Percentiles rank a stretch among this genome's conserved stretches.
Evolutionary conservation across 495 filamentous ascomycete genomes (phyloP).

Genomic region (Neurospora hispaniola): DNA sequence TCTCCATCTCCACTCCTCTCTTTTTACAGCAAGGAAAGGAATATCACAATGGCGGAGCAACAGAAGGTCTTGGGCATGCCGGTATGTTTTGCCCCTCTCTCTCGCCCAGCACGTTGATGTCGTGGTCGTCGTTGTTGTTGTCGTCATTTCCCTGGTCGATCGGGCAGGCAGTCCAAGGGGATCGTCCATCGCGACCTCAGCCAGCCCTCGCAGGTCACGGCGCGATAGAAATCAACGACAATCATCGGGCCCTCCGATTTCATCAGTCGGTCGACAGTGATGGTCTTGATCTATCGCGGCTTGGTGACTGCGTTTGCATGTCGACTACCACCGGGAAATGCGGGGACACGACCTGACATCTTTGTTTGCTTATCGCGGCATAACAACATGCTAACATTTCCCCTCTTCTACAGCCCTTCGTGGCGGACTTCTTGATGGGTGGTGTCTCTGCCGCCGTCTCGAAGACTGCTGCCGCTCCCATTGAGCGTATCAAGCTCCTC

Average conservation of each 20-base stretch:
- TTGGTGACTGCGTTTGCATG: not conserved
- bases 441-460: conserved; percentile 99
- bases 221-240: not conserved
- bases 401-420: conserved; percentile 41
- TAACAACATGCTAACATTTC: conserved; percentile 13
- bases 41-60: conserved; percentile 47
- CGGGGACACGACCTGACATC: conserved; percentile 47
- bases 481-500: conserved; percentile 99
- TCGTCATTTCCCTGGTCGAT: conserved; percentile 6
- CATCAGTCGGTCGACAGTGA: not conserved
- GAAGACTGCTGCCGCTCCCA: conserved; percentile 98
- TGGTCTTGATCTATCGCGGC: not conserved
- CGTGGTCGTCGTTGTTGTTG: not conserved
- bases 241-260: not conserved
- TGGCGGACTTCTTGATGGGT: conserved; percentile 99
- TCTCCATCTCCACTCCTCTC: conserved; percentile 34
- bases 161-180: not conserved
- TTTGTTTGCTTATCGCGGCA: conserved; percentile 18
- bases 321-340: conserved; percentile 37
- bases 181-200: not conserved
- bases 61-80: conserved; percentile 76
- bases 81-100: conserved; percentile 37
- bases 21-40: conserved; percentile 36
- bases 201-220: not conserved
- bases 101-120: conserved; percentile 14